A percentile compares a stretch with the other conserved stretches of the same genome.
Evolutionary conservation across 257 asterid genomes (phyloP).

Genomic region (Jaltomata sinuosa): DNA sequence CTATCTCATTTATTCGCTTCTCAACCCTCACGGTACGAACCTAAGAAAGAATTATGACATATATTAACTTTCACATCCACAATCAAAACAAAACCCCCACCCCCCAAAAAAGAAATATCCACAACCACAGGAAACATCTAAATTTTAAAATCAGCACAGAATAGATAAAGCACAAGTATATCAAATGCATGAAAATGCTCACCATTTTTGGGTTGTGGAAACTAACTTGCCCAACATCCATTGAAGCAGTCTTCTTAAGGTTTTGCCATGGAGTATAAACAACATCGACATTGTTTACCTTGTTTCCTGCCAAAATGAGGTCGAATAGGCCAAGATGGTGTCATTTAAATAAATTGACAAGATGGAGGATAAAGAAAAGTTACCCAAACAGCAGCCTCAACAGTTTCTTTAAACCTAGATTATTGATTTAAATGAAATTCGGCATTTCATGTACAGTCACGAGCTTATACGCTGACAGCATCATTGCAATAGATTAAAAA

Average conservation of each 20-base stretch:
- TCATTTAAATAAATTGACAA: background rate
- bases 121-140: background rate
- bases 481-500: background rate
- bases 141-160: background rate
- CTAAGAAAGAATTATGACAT: conserved; percentile 24
- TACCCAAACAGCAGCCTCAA: background rate
- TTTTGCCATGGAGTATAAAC: conserved; percentile 99
- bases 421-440: background rate
- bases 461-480: background rate
- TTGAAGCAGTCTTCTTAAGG: conserved; percentile 91
- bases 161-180: background rate
- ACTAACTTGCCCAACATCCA: conserved; percentile 99
- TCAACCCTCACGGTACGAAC: conserved; percentile 88
- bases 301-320: conserved; percentile 55
- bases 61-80: conserved; percentile 2
- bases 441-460: background rate
- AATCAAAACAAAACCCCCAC: background rate
- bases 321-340: background rate
- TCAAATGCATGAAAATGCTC: conserved; percentile 15
- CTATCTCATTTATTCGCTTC: conserved; percentile 83
- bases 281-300: conserved; percentile 82
- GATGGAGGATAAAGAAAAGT: background rate
- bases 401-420: background rate
- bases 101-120: background rate
- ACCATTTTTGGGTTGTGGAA: conserved; percentile 86